Evolutionary conservation across 192 early-diverging fungal genomes (phyloP), one percentile per base, ranked within the genome.

Genomic region (Rhizophagus prolifer): DNA sequence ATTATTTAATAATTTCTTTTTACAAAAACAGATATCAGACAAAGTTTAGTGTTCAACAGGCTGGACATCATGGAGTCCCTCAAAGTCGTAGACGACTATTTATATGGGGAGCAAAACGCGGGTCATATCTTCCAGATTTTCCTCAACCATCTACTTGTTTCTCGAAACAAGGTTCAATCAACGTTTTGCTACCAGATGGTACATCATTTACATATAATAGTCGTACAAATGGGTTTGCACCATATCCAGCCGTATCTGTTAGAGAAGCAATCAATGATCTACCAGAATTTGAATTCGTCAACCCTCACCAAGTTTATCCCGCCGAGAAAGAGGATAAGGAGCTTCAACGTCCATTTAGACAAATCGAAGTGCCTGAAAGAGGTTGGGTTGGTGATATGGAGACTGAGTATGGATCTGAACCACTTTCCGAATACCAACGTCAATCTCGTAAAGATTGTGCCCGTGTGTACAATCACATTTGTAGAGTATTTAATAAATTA

Each of bases 261-360:
- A 82, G 86, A 34, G 91, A 92, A 67, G 86, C 90, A 2, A 88
- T 91, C 41, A 83, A 82, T n/a, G 91, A 93, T 72, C 81, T 93
- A 36, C 91, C 90, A 44, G 88, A 81, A 58, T 93, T 91, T 60
- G 91, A 93, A 74, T 91, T 84, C 72, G 71, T 81, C 38, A 86
- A 90, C 59, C 88, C 89, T n/a, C 79, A 86, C 60, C 28, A 50
- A 19, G 62, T 82, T 19, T 87, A 89, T 58, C 79, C 82, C 4
- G 83, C 82, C 4, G 70, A 79, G 2, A 81, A 82, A 25, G 23
- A 50, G 47, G 79, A 79, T 12, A 46, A 75, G 71, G 76, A 78
- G 76, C 26, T n/a, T 31, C 8, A 63, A 79, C 77, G 74, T 72
- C 77, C 78, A 63, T 76, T 26, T 23, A 41, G 25, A 70, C 70